Conservation (phyloP, 169 alveolate species). For the Plasmodium blacklocki region DNA sequence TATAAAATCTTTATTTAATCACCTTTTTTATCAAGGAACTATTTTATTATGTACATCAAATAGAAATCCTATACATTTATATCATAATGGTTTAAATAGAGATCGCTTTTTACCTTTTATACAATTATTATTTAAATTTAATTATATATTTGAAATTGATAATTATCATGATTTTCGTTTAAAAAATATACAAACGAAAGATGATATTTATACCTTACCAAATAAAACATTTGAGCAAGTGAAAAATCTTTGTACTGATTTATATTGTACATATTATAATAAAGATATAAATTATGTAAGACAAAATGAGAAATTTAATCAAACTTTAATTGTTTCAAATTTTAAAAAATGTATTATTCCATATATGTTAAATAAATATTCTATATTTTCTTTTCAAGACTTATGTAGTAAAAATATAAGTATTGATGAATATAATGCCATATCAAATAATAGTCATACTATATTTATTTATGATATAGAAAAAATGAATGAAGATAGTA, state of each 20-base stretch:
- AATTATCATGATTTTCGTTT: conserved; percentile 67
- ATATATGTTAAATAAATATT: conserved; percentile 35
- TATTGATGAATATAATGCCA: conserved; percentile 71
- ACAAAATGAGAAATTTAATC: conserved; percentile 24
- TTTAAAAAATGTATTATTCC: conserved; percentile 47
- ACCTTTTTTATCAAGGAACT: conserved; percentile 77
- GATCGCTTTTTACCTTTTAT: conserved; percentile 85
- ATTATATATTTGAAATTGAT: conserved; percentile 66
- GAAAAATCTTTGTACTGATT: conserved; percentile 35
- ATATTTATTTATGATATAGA: conserved; percentile 57
- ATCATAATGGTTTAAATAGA: conserved; percentile 82
- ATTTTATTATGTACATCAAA: conserved; percentile 82
- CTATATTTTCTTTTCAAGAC: conserved; percentile 54
- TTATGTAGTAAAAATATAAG: conserved; percentile 62
- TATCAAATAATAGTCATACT: conserved; percentile 39
- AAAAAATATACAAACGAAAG: conserved; percentile 22
- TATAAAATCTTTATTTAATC: conserved; percentile 82
- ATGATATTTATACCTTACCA: conserved; percentile 41
- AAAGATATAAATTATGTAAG: conserved; percentile 39
- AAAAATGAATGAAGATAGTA: conserved; percentile 73
- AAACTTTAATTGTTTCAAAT: conserved; percentile 28
- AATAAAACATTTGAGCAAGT: conserved; percentile 41
- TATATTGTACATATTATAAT: conserved; percentile 16
- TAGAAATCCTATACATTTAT: conserved; percentile 83
- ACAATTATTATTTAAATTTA: conserved; percentile 63